These are phyloP conservation scores for Phytophthora litchii DNA, from an alignment of 352 stramenopile genomes.

Conservation along the genomic window DNA sequence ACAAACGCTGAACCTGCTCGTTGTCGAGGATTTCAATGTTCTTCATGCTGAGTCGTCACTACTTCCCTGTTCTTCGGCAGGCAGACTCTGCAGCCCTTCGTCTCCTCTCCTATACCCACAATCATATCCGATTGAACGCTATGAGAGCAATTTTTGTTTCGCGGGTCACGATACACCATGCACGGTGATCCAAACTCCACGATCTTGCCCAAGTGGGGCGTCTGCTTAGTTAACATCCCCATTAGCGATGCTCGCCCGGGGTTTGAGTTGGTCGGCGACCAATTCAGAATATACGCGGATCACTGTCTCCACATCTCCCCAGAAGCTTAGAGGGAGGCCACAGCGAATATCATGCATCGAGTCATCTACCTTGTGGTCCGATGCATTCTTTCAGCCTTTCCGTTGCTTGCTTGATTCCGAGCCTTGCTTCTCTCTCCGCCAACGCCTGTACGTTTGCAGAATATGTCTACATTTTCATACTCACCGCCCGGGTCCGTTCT, in stretches of 20 bases:
- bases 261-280: neutral
- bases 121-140: too few relatives aligned
- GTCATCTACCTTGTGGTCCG: slow-evolving; percentile 31
- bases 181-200: neutral
- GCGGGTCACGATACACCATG: neutral
- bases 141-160: neutral
- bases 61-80: too few relatives aligned
- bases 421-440: slow-evolving; percentile 29
- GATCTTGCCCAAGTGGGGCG: neutral
- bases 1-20: neutral
- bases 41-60: too few relatives aligned
- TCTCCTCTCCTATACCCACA: too few relatives aligned
- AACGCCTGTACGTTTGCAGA: slow-evolving; percentile 29
- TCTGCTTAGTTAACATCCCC: neutral
- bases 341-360: slow-evolving; percentile 38
- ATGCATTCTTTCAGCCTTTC: slow-evolving; percentile 33
- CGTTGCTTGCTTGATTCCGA: slow-evolving; percentile 32
- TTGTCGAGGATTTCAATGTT: neutral
- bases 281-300: slow-evolving; percentile 21
- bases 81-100: too few relatives aligned
- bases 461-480: slow-evolving; percentile 35
- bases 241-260: neutral
- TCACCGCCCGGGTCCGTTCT: slow-evolving; percentile 23
- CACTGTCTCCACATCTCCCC: slow-evolving; percentile 34
- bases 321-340: slow-evolving; percentile 29